These are phyloP conservation scores for Mariannaea sp. DNA, from an alignment of 2,329 filamentous ascomycete genomes.

Conservation along the genomic window DNA sequence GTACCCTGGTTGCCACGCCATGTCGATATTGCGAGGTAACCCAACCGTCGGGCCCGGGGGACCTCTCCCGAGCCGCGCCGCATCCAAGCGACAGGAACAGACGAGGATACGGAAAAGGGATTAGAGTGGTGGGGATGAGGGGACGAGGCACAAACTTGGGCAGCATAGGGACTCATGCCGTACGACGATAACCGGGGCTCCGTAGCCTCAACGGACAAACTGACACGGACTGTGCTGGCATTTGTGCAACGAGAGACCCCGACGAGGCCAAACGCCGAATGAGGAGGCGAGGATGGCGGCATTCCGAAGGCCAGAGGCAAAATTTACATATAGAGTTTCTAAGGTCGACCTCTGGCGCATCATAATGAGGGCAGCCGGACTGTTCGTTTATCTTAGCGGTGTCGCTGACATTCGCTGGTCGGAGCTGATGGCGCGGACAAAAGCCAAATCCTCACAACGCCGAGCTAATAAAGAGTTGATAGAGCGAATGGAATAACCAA, in stretches of 20 bases:
- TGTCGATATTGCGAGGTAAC: constrained; percentile 18
- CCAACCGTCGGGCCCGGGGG: constrained; percentile 24
- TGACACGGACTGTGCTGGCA: neutral
- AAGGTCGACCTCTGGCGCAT: constrained; percentile 2
- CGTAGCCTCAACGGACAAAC: neutral
- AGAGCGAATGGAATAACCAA: neutral
- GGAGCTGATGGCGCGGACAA: neutral
- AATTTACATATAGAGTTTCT: constrained; percentile 17
- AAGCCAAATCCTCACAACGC: neutral
- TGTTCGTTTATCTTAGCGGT: constrained; percentile 9
- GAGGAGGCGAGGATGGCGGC: neutral
- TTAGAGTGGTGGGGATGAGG: constrained; percentile 5
- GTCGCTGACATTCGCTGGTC: neutral
- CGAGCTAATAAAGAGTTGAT: neutral
- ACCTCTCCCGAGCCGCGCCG: constrained; percentile 19
- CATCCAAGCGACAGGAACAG: constrained; percentile 8
- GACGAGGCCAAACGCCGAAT: constrained; percentile 1
- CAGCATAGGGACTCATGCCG: too few relatives aligned
- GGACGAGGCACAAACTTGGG: too few relatives aligned
- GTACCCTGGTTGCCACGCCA: constrained; percentile 7
- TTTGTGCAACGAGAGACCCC: neutral
- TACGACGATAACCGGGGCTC: too few relatives aligned
- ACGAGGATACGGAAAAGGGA: constrained; percentile 24
- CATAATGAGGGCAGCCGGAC: constrained; percentile 6
- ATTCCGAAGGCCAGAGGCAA: constrained; percentile 8